These are phyloP conservation scores for Geranium rotundifolium DNA, from an alignment of 345 rosid species.

Conservation along the genomic window DNA sequence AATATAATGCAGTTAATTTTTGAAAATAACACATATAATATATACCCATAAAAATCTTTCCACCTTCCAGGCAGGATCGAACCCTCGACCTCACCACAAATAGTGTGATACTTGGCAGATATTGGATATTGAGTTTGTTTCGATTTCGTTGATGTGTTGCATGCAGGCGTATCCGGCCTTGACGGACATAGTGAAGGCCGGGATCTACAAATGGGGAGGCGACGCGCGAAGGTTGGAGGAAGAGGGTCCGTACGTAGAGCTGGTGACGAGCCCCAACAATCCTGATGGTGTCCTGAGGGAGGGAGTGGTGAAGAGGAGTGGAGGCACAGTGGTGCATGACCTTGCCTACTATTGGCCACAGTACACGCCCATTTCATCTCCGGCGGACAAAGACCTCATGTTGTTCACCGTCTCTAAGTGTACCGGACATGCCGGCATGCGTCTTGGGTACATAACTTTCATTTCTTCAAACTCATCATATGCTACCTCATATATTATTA, in stretches of 20 bases:
- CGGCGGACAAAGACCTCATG: conserved; percentile 67
- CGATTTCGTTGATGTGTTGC: background rate
- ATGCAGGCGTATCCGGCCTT: conserved; percentile 64
- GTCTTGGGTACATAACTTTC: conserved; percentile 54
- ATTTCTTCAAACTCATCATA: background rate
- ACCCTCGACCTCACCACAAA: no score
- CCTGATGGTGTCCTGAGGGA: conserved; percentile 70
- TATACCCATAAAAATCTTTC: no score
- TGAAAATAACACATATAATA: no score
- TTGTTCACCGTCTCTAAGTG: conserved; percentile 78
- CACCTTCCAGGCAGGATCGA: no score
- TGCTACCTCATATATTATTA: background rate
- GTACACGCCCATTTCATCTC: conserved; percentile 58
- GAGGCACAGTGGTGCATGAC: conserved; percentile 72
- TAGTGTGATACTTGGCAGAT: no score
- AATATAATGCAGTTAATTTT: no score
- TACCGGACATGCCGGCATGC: conserved; percentile 90
- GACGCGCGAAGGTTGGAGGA: conserved; percentile 47
- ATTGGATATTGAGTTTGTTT: no score
- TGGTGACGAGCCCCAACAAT: conserved; percentile 86
- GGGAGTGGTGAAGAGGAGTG: conserved; percentile 52
- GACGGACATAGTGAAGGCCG: conserved; percentile 71
- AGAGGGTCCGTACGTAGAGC: conserved; percentile 67
- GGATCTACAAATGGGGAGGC: conserved; percentile 76
- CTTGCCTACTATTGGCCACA: conserved; percentile 97